These are phyloP conservation scores for Colletotrichum tabaci DNA, from an alignment of 2,329 filamentous ascomycete genomes.

Conservation along the genomic window DNA sequence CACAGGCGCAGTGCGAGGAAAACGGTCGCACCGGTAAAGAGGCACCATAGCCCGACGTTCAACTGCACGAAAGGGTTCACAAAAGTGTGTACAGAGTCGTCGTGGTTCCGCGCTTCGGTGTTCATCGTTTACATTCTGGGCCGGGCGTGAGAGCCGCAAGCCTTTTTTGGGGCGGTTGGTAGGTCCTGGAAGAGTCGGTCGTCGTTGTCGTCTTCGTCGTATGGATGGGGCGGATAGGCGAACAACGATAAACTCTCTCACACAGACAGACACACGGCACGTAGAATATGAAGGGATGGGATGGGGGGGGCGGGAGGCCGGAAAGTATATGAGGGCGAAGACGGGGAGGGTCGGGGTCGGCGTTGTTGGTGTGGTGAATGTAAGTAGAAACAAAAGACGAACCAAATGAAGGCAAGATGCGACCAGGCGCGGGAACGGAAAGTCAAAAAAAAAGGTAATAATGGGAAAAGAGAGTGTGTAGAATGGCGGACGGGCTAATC, in stretches of 20 bases:
- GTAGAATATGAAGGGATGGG: no score
- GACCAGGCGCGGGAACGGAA: conserved; percentile 33
- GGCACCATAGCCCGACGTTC: conserved; percentile 52
- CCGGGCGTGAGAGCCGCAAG: conserved; percentile 23
- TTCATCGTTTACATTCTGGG: conserved; percentile 39
- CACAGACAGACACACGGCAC: not conserved
- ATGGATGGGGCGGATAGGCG: not conserved
- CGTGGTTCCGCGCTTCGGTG: conserved; percentile 44
- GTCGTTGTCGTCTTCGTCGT: not conserved
- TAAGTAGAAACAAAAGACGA: conserved; percentile 35
- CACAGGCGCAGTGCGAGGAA: conserved; percentile 52
- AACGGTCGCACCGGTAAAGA: conserved; percentile 51
- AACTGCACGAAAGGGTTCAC: conserved; percentile 50
- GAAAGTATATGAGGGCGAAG: not conserved
- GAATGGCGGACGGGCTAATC: conserved; percentile 17
- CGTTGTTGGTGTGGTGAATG: no score
- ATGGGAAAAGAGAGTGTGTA: conserved; percentile 29
- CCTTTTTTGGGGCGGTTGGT: not conserved
- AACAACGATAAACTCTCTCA: not conserved
- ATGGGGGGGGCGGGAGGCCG: not conserved
- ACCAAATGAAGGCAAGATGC: conserved; percentile 35
- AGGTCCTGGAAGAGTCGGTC: no score
- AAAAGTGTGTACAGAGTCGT: conserved; percentile 47
- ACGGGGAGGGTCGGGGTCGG: not conserved
- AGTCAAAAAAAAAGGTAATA: conserved; percentile 22